A percentile compares a stretch with the other conserved stretches of the same genome.
Evolutionary conservation across 495 filamentous ascomycete species (phyloP).

Genomic region (Filosporella fistucella): DNA sequence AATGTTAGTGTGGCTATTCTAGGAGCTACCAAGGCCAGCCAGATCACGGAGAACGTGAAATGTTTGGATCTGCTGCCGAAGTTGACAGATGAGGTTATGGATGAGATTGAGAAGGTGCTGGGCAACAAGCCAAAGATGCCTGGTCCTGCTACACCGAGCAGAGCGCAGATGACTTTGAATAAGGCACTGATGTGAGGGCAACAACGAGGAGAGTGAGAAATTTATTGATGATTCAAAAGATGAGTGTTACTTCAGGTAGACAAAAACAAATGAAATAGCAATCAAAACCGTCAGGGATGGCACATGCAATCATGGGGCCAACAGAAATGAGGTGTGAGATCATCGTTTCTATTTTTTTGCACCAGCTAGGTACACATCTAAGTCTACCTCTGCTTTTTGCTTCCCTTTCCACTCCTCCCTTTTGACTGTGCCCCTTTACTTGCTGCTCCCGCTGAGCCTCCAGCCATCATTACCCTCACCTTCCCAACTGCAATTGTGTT

Average conservation of each 20-base stretch:
- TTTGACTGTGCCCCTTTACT: constrained; percentile 28
- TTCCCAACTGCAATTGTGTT: constrained; percentile 82
- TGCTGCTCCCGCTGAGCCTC: constrained; percentile 42
- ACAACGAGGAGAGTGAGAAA: too few species aligned
- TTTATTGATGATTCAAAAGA: too few species aligned
- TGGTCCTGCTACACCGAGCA: neutral
- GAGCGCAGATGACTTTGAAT: constrained; percentile 10
- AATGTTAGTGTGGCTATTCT: constrained; percentile 70
- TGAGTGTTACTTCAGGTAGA: too few species aligned
- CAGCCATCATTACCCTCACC: constrained; percentile 70
- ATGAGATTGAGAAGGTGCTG: constrained; percentile 58
- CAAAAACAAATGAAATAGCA: too few species aligned
- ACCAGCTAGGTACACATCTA: too few species aligned
- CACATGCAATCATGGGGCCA: too few species aligned
- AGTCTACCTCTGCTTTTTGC: constrained; percentile 33
- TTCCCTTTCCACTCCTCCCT: constrained; percentile 24
- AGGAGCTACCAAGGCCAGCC: constrained; percentile 67
- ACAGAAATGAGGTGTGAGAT: too few species aligned
- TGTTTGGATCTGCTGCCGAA: constrained; percentile 54
- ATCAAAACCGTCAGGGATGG: too few species aligned
- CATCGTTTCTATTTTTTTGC: too few species aligned
- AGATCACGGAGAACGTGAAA: constrained; percentile 65
- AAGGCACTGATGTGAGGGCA: constrained; percentile 21
- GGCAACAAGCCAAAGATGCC: constrained; percentile 11
- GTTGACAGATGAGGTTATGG: constrained; percentile 57